Evolutionary conservation across 345 rosid genomes (phyloP).

Genomic region (Eucalyptus polyanthemos): DNA sequence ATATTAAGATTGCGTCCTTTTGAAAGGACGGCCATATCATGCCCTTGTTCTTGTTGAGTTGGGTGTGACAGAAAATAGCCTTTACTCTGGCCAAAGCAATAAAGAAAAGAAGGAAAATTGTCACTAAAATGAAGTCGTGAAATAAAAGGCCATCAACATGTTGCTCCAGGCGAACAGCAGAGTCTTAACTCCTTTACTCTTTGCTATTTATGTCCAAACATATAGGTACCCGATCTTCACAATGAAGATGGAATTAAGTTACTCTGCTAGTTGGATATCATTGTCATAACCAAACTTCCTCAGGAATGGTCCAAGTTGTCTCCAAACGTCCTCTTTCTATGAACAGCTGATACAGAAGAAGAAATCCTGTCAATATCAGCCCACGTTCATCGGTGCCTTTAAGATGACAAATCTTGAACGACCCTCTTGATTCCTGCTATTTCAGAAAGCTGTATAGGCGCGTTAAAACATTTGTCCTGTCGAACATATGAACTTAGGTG

Average conservation of each 20-base stretch:
- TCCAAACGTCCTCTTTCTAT: conserved; percentile 91
- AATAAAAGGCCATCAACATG: neutral
- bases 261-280: conserved; percentile 75
- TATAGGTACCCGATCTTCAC: conserved; percentile 60
- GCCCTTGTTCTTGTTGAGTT: too few species aligned
- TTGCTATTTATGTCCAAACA: neutral
- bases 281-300: conserved; percentile 88
- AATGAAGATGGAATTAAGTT: conserved; percentile 65
- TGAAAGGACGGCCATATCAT: too few species aligned
- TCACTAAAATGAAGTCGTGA: neutral
- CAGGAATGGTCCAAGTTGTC: conserved; percentile 86
- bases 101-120: neutral
- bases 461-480: conserved; percentile 90
- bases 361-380: conserved; percentile 83
- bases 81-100: neutral
- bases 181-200: neutral
- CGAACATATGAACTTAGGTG: neutral
- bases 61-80: neutral
- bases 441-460: conserved; percentile 87
- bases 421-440: conserved; percentile 77
- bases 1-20: rapidly evolving
- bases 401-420: conserved; percentile 69
- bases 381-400: conserved; percentile 82
- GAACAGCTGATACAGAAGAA: conserved; percentile 81
- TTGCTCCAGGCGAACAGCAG: neutral